phyloP scores from a whole-genome alignment of 768 basidiomycete genomes.

The Artomyces pyxidatus region DNA sequence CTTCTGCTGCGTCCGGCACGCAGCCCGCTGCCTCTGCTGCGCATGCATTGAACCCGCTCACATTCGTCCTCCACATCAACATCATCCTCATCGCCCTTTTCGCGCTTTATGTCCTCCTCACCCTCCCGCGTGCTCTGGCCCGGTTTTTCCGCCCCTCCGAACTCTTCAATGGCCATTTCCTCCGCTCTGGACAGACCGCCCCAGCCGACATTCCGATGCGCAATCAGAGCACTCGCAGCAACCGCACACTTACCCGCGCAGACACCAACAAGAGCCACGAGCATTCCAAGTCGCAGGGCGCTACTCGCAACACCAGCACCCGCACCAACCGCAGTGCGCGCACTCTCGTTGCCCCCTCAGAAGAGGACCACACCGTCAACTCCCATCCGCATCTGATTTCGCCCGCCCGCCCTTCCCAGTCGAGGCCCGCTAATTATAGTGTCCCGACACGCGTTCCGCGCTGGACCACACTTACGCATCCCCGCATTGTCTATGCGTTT shows the following conservation, averaged over 20 bases:
- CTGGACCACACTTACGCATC: constrained; percentile 29
- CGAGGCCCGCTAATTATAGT: neutral
- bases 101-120: constrained; percentile 7
- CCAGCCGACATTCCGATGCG: constrained; percentile 7
- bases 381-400: neutral
- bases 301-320: neutral
- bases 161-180: constrained; percentile 9
- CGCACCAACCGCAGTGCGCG: neutral
- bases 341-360: neutral
- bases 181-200: constrained; percentile 1
- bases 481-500: constrained; percentile 23
- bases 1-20: constrained; percentile 1
- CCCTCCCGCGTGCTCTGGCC: constrained; percentile 13
- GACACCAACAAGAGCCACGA: neutral
- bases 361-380: neutral
- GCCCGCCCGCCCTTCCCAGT: neutral
- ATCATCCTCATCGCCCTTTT: constrained; percentile 8
- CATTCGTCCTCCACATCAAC: constrained; percentile 12
- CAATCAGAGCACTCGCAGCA: constrained; percentile 7
- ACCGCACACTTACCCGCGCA: constrained; percentile 10
- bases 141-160: constrained; percentile 11
- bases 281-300: neutral
- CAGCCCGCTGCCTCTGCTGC: neutral
- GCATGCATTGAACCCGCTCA: neutral
- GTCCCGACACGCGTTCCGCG: constrained; percentile 29